A percentile compares a stretch with the other conserved stretches of the same genome.
phyloP scores from a whole-genome alignment of 2,329 filamentous ascomycete genomes.

The Drechslera avenae region DNA sequence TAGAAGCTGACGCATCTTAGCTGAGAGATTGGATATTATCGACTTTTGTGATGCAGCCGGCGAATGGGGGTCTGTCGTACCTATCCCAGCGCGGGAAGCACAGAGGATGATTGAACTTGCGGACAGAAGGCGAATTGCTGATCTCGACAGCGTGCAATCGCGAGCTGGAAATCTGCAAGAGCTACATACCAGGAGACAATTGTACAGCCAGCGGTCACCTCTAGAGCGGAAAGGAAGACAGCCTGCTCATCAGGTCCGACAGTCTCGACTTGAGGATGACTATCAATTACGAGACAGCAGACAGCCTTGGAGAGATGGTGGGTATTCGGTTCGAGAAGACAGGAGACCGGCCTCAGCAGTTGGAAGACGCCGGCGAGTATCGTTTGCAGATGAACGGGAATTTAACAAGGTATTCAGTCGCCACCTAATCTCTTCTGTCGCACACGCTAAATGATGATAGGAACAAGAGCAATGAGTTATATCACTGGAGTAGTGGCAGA shows the following conservation, averaged over 20 bases:
- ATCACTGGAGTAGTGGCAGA: too few relatives aligned
- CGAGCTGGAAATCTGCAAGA: not conserved
- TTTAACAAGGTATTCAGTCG: too few relatives aligned
- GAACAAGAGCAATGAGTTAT: too few relatives aligned
- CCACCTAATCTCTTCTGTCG: too few relatives aligned
- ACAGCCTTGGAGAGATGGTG: too few relatives aligned
- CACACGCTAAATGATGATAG: too few relatives aligned
- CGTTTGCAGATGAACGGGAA: too few relatives aligned
- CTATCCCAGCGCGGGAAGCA: slow-evolving; percentile 25
- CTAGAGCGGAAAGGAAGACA: not conserved
- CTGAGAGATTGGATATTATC: slow-evolving; percentile 22
- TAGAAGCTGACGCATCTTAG: not conserved
- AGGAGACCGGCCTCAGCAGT: too few relatives aligned
- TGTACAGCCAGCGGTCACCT: not conserved
- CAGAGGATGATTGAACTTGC: slow-evolving; percentile 27
- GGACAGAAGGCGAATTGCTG: slow-evolving; percentile 22
- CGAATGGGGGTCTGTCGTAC: slow-evolving; percentile 36
- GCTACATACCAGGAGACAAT: not conserved
- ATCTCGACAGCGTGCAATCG: slow-evolving; percentile 1
- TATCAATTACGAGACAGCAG: too few relatives aligned
- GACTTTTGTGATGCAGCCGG: slow-evolving; percentile 34
- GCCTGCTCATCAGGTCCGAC: not conserved
- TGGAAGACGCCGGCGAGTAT: too few relatives aligned
- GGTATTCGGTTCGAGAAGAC: too few relatives aligned
- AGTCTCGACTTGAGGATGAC: not conserved